Base-by-base conservation (phyloP, 2,329 filamentous ascomycete genomes). In the Nigrospora sphaerica region DNA sequence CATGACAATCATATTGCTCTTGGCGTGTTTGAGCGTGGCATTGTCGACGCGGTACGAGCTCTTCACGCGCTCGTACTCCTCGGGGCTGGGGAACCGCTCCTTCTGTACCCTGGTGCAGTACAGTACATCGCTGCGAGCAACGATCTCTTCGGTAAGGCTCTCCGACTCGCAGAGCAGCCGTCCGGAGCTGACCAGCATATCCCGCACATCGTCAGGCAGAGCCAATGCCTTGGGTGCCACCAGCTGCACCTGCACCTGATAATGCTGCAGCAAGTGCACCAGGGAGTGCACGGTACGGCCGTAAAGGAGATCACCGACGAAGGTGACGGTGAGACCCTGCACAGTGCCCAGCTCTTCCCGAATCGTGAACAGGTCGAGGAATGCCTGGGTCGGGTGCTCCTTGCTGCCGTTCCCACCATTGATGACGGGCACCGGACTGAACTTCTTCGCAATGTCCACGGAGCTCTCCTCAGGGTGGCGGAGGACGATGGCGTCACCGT, bases 61-160 rank as follows among this genome's bases (percentile, higher is more conserved):
- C 81, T 95, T 95, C 58, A 97, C 82, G 48, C 76, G 73, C 71
- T 97, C 89, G 65, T 95, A 98, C 59, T 88, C 83, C 38, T 78
- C 80, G 43, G 83, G 67, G 57, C 83, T 85, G n/a, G 84, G 75
- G 74, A 98, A 98, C 23, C 93, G 82, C 75, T 98, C 93, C 70
- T 93, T 93, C 71, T 98, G 93, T 56, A 98, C 87, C 14, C 93
- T 84, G 1, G 93, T 98, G 73, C 90, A 96, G 77, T 98, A 98
- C 39, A 98, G 76, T 5, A 98, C 92, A 58, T 98, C 93, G 48
- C 85, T 92, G 55, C 80, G 79, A 16, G 85, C 85, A 47, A 98
- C 72, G 42, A 97, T 90, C 65, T 96, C 90, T 0, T 88, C 81
- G 0, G 89, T 96, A 49, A 98, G 76, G 54, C 82, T 78, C 60